Percentiles rank a stretch among this genome's conserved stretches.
Evolutionary conservation across 1,139 yeast species (phyloP).

Genomic region (Lipomyces yarrowii): DNA sequence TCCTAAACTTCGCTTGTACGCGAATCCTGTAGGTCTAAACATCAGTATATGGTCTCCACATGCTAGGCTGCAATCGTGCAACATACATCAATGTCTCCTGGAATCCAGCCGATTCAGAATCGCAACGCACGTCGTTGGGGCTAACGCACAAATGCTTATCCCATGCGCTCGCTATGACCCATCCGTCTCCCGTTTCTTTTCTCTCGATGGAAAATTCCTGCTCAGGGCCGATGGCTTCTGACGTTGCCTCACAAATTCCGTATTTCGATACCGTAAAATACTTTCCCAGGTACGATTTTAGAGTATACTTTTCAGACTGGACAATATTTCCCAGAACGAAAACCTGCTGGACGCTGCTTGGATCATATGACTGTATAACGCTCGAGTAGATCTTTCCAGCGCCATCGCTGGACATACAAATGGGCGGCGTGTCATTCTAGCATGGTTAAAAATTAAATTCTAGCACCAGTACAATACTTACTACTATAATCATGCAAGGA

Average conservation of each 20-base stretch:
- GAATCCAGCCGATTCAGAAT: slow-evolving; percentile 37
- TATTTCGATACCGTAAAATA: slow-evolving; percentile 41
- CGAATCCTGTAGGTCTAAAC: slow-evolving; percentile 35
- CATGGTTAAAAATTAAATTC: not conserved
- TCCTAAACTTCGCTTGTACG: slow-evolving; percentile 37
- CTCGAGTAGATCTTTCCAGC: slow-evolving; percentile 24
- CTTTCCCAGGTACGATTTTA: slow-evolving; percentile 43
- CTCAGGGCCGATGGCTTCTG: slow-evolving; percentile 47
- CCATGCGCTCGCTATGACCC: slow-evolving; percentile 35
- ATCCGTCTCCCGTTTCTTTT: slow-evolving; percentile 32
- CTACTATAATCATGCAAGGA: slow-evolving; percentile 41
- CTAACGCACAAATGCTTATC: slow-evolving; percentile 32
- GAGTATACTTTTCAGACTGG: slow-evolving; percentile 36
- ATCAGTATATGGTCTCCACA: not conserved
- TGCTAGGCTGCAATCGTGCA: not conserved
- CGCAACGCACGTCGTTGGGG: slow-evolving; percentile 36
- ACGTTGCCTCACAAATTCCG: slow-evolving; percentile 38
- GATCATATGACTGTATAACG: slow-evolving; percentile 41
- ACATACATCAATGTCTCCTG: slow-evolving; percentile 20
- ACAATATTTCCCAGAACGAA: slow-evolving; percentile 42
- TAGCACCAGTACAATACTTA: slow-evolving; percentile 24
- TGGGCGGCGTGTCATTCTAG: slow-evolving; percentile 17
- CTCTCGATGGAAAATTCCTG: slow-evolving; percentile 42
- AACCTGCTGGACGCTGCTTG: slow-evolving; percentile 46
- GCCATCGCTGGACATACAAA: slow-evolving; percentile 24